Evolutionary conservation across 2,329 filamentous ascomycete species (phyloP), one percentile per base, ranked within the genome.

Genomic region (Diaporthe vaccinii): DNA sequence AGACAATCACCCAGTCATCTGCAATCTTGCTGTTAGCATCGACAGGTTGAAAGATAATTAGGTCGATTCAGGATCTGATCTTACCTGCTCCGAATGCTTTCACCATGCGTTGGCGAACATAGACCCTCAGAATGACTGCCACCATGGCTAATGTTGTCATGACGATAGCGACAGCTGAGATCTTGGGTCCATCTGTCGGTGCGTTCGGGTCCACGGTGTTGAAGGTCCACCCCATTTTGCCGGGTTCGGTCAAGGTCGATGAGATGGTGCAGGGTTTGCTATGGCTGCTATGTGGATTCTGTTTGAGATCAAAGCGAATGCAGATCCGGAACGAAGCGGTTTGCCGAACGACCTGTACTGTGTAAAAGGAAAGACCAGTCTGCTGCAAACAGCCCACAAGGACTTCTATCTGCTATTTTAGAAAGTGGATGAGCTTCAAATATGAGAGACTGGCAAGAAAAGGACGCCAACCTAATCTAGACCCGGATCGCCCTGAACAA

Each of bases 161-260:
- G 25, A 78, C 73, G 1, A 78, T 61, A 3, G 80, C 80, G 14
- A 84, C 77, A 17, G 79, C 79, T 1, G 80, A 78, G 53, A 85
- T 82, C n/a, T 77, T 76, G 10, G 81, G 80, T 12, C 82, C 84
- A 41, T 81, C 79, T n/a, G 82, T 84, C n/a, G 81, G 81, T 22
- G 80, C 81, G 75, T 81, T 78, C 58, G 79, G 74, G 62, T 82
- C 78, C 4, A 76, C 72, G 28, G 83, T 81, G 78, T 85, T 84
- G 79, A 81, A 83, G 10, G 82, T 83, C 84, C 84, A 85, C 49
- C 80, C 81, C 83, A 84, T 84, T 39, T 36, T 72, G 70, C 57
- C 41, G 49, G 25, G 22, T 17, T 39, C n/a, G 65, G 65, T 53
- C 62, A 53, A 25, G 31, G 17, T 51, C 28, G 25, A 20, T n/a